These are phyloP conservation scores for Scenedesmus sp. DNA, from an alignment of 163 green algal genomes.

Conservation along the genomic window DNA sequence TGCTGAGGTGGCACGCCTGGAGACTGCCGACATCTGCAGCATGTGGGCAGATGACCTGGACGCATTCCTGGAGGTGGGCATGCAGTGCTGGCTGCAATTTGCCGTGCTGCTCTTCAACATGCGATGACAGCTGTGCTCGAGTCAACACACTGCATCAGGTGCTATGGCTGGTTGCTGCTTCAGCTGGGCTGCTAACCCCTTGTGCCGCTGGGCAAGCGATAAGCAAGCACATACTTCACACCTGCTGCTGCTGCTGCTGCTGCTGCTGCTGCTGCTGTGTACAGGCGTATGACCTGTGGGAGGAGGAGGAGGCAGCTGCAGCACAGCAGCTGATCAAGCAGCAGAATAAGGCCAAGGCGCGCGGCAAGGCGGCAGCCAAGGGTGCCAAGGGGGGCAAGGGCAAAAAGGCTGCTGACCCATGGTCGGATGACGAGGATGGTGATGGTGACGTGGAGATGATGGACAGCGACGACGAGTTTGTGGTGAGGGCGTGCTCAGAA, in stretches of 20 bases:
- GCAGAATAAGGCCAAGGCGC: conserved; percentile 33
- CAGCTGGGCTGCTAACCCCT: too few relatives aligned
- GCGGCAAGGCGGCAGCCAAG: conserved; percentile 52
- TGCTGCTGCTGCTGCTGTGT: neutral
- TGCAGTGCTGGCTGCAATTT: neutral
- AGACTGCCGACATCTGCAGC: conserved; percentile 68
- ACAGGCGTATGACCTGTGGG: conserved; percentile 70
- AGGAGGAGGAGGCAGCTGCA: conserved; percentile 63
- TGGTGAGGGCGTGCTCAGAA: conserved; percentile 19
- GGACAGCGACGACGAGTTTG: conserved; percentile 61
- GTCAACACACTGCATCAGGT: too few relatives aligned
- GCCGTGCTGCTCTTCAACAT: too few relatives aligned
- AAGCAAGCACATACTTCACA: neutral
- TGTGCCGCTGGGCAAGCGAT: too few relatives aligned
- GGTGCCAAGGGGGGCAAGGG: conserved; percentile 57
- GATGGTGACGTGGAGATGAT: conserved; percentile 38
- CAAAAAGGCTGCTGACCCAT: conserved; percentile 54
- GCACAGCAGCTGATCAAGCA: conserved; percentile 48
- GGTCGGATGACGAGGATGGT: conserved; percentile 55
- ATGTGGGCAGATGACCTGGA: conserved; percentile 91
- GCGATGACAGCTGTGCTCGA: too few relatives aligned
- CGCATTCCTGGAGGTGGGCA: conserved; percentile 73
- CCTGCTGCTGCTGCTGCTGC: neutral
- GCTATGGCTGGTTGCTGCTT: too few relatives aligned
- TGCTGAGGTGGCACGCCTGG: conserved; percentile 74